Conservation (phyloP, 2,329 filamentous ascomycete species). For the Alternaria angustiovoidea region DNA sequence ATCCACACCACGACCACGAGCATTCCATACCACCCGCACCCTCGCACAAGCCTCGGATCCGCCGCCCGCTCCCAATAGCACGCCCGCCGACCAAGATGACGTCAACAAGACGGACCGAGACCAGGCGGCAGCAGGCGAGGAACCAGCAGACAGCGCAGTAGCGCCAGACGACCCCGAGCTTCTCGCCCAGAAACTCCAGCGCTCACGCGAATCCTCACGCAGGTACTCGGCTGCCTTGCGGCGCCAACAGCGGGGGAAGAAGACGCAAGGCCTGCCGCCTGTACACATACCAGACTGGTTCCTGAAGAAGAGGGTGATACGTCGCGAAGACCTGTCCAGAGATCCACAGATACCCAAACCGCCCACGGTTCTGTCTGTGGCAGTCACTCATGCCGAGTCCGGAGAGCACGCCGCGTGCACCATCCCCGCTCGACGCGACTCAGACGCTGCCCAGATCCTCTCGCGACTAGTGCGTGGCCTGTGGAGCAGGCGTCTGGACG, state of each 20-base stretch:
- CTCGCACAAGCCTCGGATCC: constrained; percentile 40
- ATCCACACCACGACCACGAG: constrained; percentile 36
- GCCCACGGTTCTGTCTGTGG: constrained; percentile 29
- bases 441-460: constrained; percentile 31
- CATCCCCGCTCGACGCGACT: constrained; percentile 28
- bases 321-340: constrained; percentile 44
- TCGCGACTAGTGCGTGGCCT: constrained; percentile 36
- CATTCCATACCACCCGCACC: constrained; percentile 45
- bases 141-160: constrained; percentile 28
- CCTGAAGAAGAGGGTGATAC: constrained; percentile 59
- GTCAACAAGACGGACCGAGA: constrained; percentile 26
- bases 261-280: constrained; percentile 47
- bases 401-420: constrained; percentile 37
- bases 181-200: constrained; percentile 48
- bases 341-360: constrained; percentile 17
- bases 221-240: constrained; percentile 46
- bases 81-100: constrained; percentile 37
- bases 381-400: constrained; percentile 33
- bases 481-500: constrained; percentile 34
- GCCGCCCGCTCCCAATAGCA: constrained; percentile 39
- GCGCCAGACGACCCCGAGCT: constrained; percentile 44
- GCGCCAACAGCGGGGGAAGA: constrained; percentile 44
- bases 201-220: constrained; percentile 44
- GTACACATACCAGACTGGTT: constrained; percentile 66
- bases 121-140: constrained; percentile 31